These are phyloP conservation scores for Camelina neglecta DNA, from an alignment of 345 rosid genomes.

Conservation along the genomic window DNA sequence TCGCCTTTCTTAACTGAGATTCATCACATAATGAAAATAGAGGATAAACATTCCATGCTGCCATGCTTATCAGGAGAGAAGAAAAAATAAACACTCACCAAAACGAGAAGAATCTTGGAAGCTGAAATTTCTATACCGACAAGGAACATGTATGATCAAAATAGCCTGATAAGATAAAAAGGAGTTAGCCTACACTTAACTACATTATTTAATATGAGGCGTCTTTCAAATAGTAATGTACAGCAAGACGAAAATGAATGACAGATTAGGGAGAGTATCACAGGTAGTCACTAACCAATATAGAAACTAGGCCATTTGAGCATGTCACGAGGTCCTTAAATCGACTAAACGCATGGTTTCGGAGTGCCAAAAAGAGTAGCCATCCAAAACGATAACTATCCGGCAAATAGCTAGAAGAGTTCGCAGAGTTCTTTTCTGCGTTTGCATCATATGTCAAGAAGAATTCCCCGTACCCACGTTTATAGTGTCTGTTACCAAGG, in stretches of 20 bases:
- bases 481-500: constrained; percentile 65
- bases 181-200: constrained; percentile 17
- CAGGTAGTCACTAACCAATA: constrained; percentile 69
- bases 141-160: constrained; percentile 82
- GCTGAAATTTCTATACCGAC: constrained; percentile 74
- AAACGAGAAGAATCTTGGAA: constrained; percentile 60
- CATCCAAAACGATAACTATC: constrained; percentile 90
- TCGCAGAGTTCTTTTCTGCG: constrained; percentile 54
- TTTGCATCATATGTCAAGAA: constrained; percentile 61
- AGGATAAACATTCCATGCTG: background rate
- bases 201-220: background rate
- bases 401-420: constrained; percentile 47
- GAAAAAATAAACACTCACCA: constrained; percentile 58
- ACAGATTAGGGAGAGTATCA: constrained; percentile 3
- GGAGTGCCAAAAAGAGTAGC: constrained; percentile 90
- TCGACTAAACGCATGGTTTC: constrained; percentile 79
- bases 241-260: background rate
- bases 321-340: constrained; percentile 90
- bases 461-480: constrained; percentile 74
- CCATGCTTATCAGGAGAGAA: background rate
- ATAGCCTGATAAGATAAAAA: constrained; percentile 65
- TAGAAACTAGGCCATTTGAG: constrained; percentile 81
- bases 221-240: constrained; percentile 1
- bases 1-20: constrained; percentile 73
- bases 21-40: constrained; percentile 18